Conservation (phyloP, 768 basidiomycete genomes). For the Sarcomyxa edulis region DNA sequence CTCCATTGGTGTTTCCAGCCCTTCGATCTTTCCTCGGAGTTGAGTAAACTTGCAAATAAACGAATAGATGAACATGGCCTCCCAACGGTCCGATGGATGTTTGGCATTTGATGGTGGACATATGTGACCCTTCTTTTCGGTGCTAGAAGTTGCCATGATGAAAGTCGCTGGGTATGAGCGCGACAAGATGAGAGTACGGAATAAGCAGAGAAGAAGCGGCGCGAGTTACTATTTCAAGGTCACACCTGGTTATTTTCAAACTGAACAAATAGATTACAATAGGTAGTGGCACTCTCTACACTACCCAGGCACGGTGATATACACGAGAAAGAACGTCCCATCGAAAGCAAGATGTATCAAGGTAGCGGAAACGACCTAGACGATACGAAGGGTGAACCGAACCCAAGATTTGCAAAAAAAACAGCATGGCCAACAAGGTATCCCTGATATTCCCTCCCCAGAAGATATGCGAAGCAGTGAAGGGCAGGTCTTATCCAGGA, state of each 20-base stretch:
- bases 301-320: constrained; percentile 2
- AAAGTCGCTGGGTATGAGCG: constrained; percentile 27
- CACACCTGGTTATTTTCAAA: constrained; percentile 33
- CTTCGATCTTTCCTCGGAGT: constrained; percentile 70
- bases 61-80: constrained; percentile 78
- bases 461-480: constrained; percentile 7
- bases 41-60: constrained; percentile 82
- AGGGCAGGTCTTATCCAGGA: constrained; percentile 60
- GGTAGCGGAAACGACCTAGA: background rate
- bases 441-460: constrained; percentile 2
- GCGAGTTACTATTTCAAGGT: constrained; percentile 10
- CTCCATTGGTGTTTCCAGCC: constrained; percentile 80
- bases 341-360: background rate
- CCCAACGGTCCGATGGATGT: constrained; percentile 83
- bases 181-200: constrained; percentile 14
- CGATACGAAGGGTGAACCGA: background rate
- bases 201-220: constrained; percentile 24
- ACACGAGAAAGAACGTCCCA: background rate
- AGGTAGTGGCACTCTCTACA: constrained; percentile 7
- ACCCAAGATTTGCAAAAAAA: too few species aligned
- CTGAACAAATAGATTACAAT: constrained; percentile 50
- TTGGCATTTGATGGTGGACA: constrained; percentile 59
- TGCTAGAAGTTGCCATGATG: constrained; percentile 26
- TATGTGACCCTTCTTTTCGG: constrained; percentile 33
- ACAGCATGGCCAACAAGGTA: constrained; percentile 5